Conservation (phyloP, 2,329 filamentous ascomycete genomes). For the Penicillium sp. region DNA sequence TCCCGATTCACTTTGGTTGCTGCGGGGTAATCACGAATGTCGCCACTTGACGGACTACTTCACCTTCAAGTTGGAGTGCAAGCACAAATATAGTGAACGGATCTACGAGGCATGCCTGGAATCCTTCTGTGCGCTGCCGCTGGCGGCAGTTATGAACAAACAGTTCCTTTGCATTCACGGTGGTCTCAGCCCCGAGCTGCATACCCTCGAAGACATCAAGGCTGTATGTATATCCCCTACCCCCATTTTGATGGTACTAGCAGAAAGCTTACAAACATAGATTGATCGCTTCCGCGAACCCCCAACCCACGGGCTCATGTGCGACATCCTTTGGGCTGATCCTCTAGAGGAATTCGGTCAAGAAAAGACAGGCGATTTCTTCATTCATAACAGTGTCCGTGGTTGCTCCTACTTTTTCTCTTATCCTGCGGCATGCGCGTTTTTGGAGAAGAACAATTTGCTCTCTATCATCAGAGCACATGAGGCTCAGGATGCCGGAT, state of each 20-base stretch:
- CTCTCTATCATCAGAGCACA: slow-evolving; percentile 96
- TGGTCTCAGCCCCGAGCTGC: slow-evolving; percentile 90
- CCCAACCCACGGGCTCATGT: slow-evolving; percentile 97
- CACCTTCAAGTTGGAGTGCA: slow-evolving; percentile 99
- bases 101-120: slow-evolving; percentile 99
- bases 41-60: slow-evolving; percentile 99
- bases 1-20: slow-evolving; percentile 92
- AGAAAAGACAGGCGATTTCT: slow-evolving; percentile 97
- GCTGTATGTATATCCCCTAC: slow-evolving; percentile 57
- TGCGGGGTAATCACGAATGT: slow-evolving; percentile 98
- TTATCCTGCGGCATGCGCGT: slow-evolving; percentile 93
- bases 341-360: slow-evolving; percentile 97
- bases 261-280: slow-evolving; percentile 44
- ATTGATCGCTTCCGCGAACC: slow-evolving; percentile 98
- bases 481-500: slow-evolving; percentile 97
- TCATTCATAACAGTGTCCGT: slow-evolving; percentile 96
- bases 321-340: slow-evolving; percentile 98
- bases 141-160: slow-evolving; percentile 99
- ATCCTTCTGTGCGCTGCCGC: slow-evolving; percentile 88
- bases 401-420: slow-evolving; percentile 99
- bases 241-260: neutral
- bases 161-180: slow-evolving; percentile 99
- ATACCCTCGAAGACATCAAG: slow-evolving; percentile 92
- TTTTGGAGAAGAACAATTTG: slow-evolving; percentile 98
- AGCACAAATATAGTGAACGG: slow-evolving; percentile 97